These are phyloP conservation scores for Purpureocillium takamizusanense DNA, from an alignment of 2,329 filamentous ascomycete species.

Conservation along the genomic window DNA sequence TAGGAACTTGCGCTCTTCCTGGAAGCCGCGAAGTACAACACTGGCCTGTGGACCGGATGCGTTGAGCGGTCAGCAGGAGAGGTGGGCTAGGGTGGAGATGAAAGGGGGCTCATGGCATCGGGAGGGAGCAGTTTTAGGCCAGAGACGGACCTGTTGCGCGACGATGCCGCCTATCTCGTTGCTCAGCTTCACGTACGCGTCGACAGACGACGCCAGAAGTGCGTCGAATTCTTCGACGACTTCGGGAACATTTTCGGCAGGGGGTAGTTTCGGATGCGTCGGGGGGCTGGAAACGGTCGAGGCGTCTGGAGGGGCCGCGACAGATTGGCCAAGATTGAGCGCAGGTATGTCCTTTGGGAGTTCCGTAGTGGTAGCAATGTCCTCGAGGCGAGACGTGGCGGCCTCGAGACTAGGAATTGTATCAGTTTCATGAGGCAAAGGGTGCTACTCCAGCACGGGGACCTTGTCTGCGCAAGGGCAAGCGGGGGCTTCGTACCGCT, in stretches of 20 bases:
- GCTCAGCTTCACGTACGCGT: slow-evolving; percentile 70
- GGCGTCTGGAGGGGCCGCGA: slow-evolving; percentile 19
- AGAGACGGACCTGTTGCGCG: slow-evolving; percentile 64
- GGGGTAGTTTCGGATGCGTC: slow-evolving; percentile 24
- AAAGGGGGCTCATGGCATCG: neutral
- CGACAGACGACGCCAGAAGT: slow-evolving; percentile 65
- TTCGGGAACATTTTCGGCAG: slow-evolving; percentile 56
- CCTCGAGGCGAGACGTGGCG: slow-evolving; percentile 89
- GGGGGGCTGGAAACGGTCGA: slow-evolving; percentile 29
- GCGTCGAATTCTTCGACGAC: slow-evolving; percentile 82
- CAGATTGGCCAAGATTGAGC: slow-evolving; percentile 25
- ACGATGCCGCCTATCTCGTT: slow-evolving; percentile 68
- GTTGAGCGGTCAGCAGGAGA: neutral
- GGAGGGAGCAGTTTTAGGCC: too few species aligned
- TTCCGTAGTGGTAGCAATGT: slow-evolving; percentile 77
- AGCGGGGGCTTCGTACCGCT: slow-evolving; percentile 56
- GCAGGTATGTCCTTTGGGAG: slow-evolving; percentile 41
- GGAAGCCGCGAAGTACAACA: slow-evolving; percentile 57
- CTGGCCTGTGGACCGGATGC: slow-evolving; percentile 28
- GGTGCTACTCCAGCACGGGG: too few species aligned
- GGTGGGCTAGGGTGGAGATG: neutral
- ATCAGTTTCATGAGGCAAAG: slow-evolving; percentile 31
- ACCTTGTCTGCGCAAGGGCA: too few species aligned
- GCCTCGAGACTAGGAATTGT: slow-evolving; percentile 72
- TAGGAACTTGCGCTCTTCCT: slow-evolving; percentile 79